phyloP scores from a whole-genome alignment of 805 yeast species.

The Pachysolen tannophilus region DNA sequence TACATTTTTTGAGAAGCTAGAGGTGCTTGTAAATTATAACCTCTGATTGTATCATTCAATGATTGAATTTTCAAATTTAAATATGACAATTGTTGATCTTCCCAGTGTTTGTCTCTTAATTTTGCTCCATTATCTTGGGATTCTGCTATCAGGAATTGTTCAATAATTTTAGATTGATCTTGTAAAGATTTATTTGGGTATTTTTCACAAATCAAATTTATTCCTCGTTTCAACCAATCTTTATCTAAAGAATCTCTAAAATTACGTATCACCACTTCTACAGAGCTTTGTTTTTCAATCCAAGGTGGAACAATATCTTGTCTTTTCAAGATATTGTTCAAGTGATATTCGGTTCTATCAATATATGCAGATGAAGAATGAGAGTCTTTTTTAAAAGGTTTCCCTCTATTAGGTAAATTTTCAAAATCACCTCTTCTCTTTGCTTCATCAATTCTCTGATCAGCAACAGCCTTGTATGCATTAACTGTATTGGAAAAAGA shows the following conservation, averaged over 20 bases:
- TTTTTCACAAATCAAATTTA: constrained; percentile 20
- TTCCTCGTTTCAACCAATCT: constrained; percentile 29
- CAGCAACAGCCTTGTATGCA: constrained; percentile 60
- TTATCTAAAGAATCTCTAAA: constrained; percentile 39
- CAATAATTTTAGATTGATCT: constrained; percentile 11
- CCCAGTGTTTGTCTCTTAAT: constrained; percentile 29
- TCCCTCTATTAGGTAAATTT: constrained; percentile 53
- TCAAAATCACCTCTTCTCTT: constrained; percentile 62
- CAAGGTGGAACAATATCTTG: constrained; percentile 86
- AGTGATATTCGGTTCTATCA: constrained; percentile 67
- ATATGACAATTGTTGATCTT: constrained; percentile 20
- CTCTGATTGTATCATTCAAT: constrained; percentile 42
- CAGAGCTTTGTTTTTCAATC: constrained; percentile 70
- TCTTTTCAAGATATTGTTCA: constrained; percentile 65
- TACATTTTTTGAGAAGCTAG: constrained; percentile 50
- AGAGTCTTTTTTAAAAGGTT: constrained; percentile 35
- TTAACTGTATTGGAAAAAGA: constrained; percentile 38
- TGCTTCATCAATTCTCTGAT: constrained; percentile 69
- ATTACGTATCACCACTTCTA: constrained; percentile 35
- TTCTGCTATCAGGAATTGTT: constrained; percentile 16
- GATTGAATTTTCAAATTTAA: constrained; percentile 26
- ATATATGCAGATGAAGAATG: constrained; percentile 43
- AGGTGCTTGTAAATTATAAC: constrained; percentile 61
- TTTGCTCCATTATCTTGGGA: constrained; percentile 7
- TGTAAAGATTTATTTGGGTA: constrained; percentile 15